A percentile compares a stretch with the other conserved stretches of the same genome.
phyloP scores from a whole-genome alignment of 305 asterid genomes.

The Rubia tinctorum region DNA sequence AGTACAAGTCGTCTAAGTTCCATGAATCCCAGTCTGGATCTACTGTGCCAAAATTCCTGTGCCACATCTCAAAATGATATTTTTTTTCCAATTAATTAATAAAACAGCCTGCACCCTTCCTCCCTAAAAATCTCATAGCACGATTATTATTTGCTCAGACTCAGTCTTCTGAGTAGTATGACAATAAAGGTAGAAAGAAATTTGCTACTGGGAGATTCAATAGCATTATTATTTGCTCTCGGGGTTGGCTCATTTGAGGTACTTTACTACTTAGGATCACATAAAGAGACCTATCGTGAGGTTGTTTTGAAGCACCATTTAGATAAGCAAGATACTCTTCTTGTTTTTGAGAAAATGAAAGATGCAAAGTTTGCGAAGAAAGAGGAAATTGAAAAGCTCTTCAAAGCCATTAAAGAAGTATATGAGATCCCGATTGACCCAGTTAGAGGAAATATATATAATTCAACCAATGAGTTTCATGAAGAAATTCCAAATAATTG shows the following conservation, averaged over 20 bases:
- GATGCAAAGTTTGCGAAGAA: slow-evolving; percentile 83
- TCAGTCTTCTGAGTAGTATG: slow-evolving; percentile 77
- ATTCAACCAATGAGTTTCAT: slow-evolving; percentile 97
- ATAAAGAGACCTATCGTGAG: slow-evolving; percentile 79
- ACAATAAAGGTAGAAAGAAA: slow-evolving; percentile 85
- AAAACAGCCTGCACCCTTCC: no score
- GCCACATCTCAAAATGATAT: no score
- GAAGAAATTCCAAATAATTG: slow-evolving; percentile 89
- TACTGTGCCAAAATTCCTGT: no score
- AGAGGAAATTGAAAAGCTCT: slow-evolving; percentile 85
- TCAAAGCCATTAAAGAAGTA: slow-evolving; percentile 90
- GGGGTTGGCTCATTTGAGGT: slow-evolving; percentile 92
- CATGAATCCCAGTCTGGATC: no score
- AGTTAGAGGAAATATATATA: slow-evolving; percentile 79
- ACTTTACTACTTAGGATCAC: slow-evolving; percentile 96
- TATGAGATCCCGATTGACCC: slow-evolving; percentile 91
- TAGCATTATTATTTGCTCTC: slow-evolving; percentile 92
- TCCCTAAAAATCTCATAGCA: no score
- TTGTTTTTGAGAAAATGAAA: slow-evolving; percentile 80
- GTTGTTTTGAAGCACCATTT: slow-evolving; percentile 90
- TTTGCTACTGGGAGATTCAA: slow-evolving; percentile 53
- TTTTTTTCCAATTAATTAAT: no score
- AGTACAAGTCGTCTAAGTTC: no score
- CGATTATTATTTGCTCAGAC: no score
- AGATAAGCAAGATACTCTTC: slow-evolving; percentile 85